Evolutionary conservation across 148 eudicot species (phyloP), one percentile per base, ranked within the genome.

Genomic region (Vaccinium darrowii): DNA sequence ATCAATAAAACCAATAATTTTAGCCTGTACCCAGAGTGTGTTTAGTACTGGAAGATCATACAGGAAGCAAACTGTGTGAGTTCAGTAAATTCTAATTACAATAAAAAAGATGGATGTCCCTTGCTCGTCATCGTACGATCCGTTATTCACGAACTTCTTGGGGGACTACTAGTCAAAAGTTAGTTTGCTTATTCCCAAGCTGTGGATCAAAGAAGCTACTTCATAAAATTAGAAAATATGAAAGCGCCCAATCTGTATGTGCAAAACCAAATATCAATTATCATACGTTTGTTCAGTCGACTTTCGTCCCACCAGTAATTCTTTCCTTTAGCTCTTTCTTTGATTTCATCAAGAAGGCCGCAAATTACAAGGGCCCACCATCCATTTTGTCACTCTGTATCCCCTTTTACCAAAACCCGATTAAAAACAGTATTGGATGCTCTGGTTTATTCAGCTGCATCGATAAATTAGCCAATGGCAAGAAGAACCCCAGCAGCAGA

Each of bases 1-100:
- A 65, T 81, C 58, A 81, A 81, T 81, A 81, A 81, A 65, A 49
- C 16, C 39, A 1, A 13, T 69, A 27, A 27, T 23, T 69, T 69
- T 27, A 12, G 33, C 25, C 12, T 62, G 11, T 21, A 11, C 19
- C 13, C 1, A 4, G 58, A 67, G 73, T 4, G 2, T 69, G 36
- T 30, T 30, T 2, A 1, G 36, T 27, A 12, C 3, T 27, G 39
- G 18, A 30, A 5, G 15, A 43, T 43, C 33, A 65, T 25, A 13
- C 27, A 53, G 18, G 30, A 15, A 69, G 39, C 39, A 12, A 25
- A 67, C 73, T 3, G 14, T 67, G 15, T 1, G 18, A 69, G 43
- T 69, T 69, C 16, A 65, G 11, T 25, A 23, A 13, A 0, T 65
- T 23, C 72, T 65, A 25, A 23, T 65, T n/a, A 11, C 30, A 10